Evolutionary conservation across 2,329 filamentous ascomycete genomes (phyloP).

Genomic region (Xylaria sp.): DNA sequence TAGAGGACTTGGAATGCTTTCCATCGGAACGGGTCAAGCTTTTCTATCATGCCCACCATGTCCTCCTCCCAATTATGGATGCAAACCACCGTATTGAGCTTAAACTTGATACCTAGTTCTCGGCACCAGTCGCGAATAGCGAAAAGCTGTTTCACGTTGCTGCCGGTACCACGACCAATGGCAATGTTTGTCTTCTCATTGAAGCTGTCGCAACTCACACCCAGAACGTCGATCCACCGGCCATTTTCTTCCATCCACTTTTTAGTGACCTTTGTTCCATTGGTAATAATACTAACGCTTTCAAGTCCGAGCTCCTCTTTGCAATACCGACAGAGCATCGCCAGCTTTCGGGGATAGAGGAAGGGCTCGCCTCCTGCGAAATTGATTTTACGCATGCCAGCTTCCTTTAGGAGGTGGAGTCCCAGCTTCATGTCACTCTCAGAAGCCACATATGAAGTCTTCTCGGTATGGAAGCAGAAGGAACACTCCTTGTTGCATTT

Average conservation of each 20-base stretch:
- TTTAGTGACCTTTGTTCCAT: slow-evolving; percentile 54
- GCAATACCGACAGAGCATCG: slow-evolving; percentile 51
- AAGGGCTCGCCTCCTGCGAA: slow-evolving; percentile 62
- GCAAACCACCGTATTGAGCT: slow-evolving; percentile 62
- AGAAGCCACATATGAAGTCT: slow-evolving; percentile 49
- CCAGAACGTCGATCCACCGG: slow-evolving; percentile 57
- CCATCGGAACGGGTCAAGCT: slow-evolving; percentile 57
- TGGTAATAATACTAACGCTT: slow-evolving; percentile 59
- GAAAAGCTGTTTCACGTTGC: slow-evolving; percentile 52
- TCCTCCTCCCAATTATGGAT: slow-evolving; percentile 56
- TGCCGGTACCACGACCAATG: slow-evolving; percentile 57
- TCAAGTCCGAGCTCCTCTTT: slow-evolving; percentile 56
- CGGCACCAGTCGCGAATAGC: slow-evolving; percentile 52
- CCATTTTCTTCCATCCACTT: slow-evolving; percentile 50
- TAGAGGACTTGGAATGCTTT: slow-evolving; percentile 62
- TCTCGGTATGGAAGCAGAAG: slow-evolving; percentile 64
- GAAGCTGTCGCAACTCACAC: slow-evolving; percentile 62
- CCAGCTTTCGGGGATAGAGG: slow-evolving; percentile 52
- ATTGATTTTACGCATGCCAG: slow-evolving; percentile 62
- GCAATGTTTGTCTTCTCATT: slow-evolving; percentile 53
- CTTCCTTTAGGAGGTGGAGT: slow-evolving; percentile 51
- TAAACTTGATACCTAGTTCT: slow-evolving; percentile 57
- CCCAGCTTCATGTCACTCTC: slow-evolving; percentile 51
- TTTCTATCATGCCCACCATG: slow-evolving; percentile 48
- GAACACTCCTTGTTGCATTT: slow-evolving; percentile 55